Conservation (phyloP, 805 yeast species). For the Yamadazyma tumulicola region DNA sequence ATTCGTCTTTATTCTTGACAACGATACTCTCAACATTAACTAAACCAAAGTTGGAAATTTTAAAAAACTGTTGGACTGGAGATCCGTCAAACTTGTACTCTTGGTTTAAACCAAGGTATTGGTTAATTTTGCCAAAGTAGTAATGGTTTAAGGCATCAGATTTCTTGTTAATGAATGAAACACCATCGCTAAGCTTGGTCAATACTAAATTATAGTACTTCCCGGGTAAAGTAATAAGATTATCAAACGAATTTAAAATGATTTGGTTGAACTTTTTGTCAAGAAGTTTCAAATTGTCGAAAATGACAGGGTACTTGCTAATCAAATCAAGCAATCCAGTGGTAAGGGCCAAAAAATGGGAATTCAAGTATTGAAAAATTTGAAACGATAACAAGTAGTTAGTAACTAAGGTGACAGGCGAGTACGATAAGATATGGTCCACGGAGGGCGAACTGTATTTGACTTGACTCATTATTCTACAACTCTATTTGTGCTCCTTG, state of each 20-base stretch:
- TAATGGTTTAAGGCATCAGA: slow-evolving; percentile 7
- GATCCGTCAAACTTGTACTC: slow-evolving; percentile 21
- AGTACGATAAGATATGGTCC: slow-evolving; percentile 30
- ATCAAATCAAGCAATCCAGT: too few relatives aligned
- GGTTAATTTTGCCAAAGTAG: slow-evolving; percentile 13
- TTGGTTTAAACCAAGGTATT: slow-evolving; percentile 25
- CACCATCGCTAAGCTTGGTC: too few relatives aligned
- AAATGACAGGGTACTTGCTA: slow-evolving; percentile 16
- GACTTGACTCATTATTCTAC: too few relatives aligned
- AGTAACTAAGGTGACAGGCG: slow-evolving; percentile 21
- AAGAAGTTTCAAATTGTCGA: slow-evolving; percentile 15
- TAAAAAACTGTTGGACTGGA: slow-evolving; percentile 17
- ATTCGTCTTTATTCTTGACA: slow-evolving; percentile 14
- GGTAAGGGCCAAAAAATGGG: too few relatives aligned
- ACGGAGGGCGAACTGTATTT: slow-evolving; percentile 32
- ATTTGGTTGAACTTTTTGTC: slow-evolving; percentile 22
- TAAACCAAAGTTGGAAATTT: slow-evolving; percentile 18
- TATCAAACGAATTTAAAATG: slow-evolving; percentile 23
- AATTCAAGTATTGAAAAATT: too few relatives aligned
- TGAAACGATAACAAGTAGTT: slow-evolving; percentile 22
- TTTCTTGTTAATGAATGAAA: neutral
- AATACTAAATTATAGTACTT: slow-evolving; percentile 5
- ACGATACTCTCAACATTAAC: slow-evolving; percentile 21
- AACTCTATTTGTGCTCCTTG: too few relatives aligned
- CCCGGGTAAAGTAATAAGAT: slow-evolving; percentile 6